Evolutionary conservation across 169 alveolate species (phyloP).

Genomic region (Plasmodium coatneyi): DNA sequence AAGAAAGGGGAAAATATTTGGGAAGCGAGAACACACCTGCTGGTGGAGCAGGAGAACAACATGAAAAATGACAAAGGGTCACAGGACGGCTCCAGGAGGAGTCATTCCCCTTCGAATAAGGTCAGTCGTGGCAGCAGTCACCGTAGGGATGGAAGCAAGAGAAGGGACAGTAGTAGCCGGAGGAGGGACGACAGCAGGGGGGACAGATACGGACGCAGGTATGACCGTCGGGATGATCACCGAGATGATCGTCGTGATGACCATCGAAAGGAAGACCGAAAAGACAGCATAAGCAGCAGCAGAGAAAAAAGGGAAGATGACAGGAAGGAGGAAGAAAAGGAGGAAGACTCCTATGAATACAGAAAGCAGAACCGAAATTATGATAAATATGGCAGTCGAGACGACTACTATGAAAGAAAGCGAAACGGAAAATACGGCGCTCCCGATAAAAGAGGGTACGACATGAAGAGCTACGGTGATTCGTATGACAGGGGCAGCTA

Average conservation of each 20-base stretch:
- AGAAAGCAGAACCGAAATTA: neutral
- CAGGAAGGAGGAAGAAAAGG: conserved; percentile 14
- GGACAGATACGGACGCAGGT: conserved; percentile 15
- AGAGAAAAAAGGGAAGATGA: conserved; percentile 4
- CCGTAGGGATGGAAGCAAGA: conserved; percentile 22
- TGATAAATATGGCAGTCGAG: conserved; percentile 28
- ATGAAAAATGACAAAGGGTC: conserved; percentile 31
- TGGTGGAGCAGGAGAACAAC: conserved; percentile 45
- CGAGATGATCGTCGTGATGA: conserved; percentile 2
- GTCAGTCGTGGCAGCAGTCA: conserved; percentile 41
- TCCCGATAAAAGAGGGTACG: conserved; percentile 33
- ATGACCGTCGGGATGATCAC: conserved; percentile 17
- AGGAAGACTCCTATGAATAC: conserved; percentile 34
- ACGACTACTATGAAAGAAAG: conserved; percentile 43
- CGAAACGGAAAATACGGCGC: conserved; percentile 35
- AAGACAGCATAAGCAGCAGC: conserved; percentile 5
- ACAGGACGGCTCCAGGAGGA: conserved; percentile 26
- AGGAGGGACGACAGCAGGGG: conserved; percentile 9
- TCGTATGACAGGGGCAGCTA: neutral
- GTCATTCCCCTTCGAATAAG: conserved; percentile 43
- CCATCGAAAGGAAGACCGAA: neutral
- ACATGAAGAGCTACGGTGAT: conserved; percentile 36
- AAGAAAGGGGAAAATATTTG: conserved; percentile 74
- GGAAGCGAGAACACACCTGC: conserved; percentile 67
- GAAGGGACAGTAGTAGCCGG: conserved; percentile 24